These are phyloP conservation scores for Vigna hirtella DNA, from an alignment of 306 rosid genomes.

Conservation along the genomic window DNA sequence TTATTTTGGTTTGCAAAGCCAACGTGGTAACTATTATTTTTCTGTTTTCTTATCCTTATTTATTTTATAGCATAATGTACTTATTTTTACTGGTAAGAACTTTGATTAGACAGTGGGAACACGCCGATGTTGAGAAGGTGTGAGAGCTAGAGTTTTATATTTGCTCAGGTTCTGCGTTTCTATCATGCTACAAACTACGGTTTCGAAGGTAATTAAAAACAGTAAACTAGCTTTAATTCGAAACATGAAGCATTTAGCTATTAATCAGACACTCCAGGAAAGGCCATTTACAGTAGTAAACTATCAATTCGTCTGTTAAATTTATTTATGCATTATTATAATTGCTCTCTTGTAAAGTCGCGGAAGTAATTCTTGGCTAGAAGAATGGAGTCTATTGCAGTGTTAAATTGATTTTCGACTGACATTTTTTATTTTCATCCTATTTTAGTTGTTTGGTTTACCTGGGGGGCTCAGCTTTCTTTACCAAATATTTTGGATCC, in stretches of 20 bases:
- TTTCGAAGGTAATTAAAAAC: not conserved
- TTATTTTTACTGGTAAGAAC: not conserved
- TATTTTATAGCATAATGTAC: constrained; percentile 5
- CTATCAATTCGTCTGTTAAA: not conserved
- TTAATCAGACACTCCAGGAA: not conserved
- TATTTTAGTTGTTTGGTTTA: too few species aligned
- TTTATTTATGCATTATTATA: too few species aligned
- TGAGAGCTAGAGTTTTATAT: not conserved
- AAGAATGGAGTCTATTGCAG: too few species aligned
- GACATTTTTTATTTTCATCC: too few species aligned
- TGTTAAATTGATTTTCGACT: too few species aligned
- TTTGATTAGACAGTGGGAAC: not conserved
- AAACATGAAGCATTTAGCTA: too few species aligned
- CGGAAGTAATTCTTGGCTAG: too few species aligned
- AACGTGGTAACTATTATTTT: constrained; percentile 20
- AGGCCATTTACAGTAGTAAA: not conserved
- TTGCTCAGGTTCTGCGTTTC: not conserved
- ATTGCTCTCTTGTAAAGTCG: too few species aligned
- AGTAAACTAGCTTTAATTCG: not conserved
- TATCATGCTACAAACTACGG: not conserved
- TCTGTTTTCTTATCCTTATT: constrained; percentile 8
- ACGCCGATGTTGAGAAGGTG: not conserved
- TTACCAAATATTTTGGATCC: too few species aligned
- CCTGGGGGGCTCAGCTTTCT: too few species aligned
- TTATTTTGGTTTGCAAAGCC: constrained; percentile 33